A percentile compares a stretch with the other conserved stretches of the same genome.
Conservation (phyloP, 768 basidiomycete genomes). For the Leccinellum rugosiceps region DNA sequence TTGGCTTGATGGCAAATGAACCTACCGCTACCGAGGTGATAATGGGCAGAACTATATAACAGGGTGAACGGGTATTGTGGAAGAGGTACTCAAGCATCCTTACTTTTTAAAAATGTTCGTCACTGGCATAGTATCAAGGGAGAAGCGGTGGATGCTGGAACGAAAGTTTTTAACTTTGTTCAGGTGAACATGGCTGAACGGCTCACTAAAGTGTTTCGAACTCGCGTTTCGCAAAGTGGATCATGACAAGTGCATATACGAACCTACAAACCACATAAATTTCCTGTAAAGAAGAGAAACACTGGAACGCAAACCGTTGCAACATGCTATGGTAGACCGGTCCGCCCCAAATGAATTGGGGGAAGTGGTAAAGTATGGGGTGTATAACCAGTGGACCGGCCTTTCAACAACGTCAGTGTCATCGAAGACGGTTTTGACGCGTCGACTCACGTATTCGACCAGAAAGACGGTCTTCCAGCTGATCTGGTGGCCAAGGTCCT, state of each 20-base stretch:
- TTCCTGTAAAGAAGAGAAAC: background rate
- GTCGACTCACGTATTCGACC: constrained; percentile 82
- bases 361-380: constrained; percentile 75
- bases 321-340: constrained; percentile 70
- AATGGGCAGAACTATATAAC: constrained; percentile 73
- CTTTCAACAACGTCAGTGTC: constrained; percentile 38
- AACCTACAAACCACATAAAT: constrained; percentile 40
- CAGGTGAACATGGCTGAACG: background rate
- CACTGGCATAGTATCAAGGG: constrained; percentile 90
- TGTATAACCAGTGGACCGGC: constrained; percentile 87
- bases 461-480: constrained; percentile 88
- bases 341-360: constrained; percentile 64
- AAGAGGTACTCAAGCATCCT: constrained; percentile 13
- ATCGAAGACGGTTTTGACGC: background rate
- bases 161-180: background rate
- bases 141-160: constrained; percentile 87
- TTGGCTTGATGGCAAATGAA: background rate
- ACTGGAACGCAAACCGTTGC: constrained; percentile 54
- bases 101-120: constrained; percentile 89
- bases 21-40: constrained; percentile 73
- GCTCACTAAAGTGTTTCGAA: constrained; percentile 86
- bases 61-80: background rate
- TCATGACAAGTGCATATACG: constrained; percentile 69
- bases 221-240: constrained; percentile 91
- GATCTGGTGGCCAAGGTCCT: constrained; percentile 90